Evolutionary conservation across 192 early-diverging fungal species (phyloP).

Genomic region (Coemansia sp.): DNA sequence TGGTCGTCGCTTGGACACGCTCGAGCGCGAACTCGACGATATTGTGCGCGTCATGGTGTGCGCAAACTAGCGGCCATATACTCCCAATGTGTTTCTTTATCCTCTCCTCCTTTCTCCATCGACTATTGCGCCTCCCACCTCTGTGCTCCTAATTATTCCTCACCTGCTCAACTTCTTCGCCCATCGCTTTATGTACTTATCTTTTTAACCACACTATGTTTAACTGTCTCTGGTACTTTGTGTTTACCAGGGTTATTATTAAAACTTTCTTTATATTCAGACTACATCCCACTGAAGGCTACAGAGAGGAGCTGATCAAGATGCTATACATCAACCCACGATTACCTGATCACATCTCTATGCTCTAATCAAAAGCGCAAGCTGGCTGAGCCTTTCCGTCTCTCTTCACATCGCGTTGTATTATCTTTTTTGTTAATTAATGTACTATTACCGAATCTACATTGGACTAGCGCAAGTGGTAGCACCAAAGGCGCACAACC

Average conservation of each 20-base stretch:
- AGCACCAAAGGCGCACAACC: background rate
- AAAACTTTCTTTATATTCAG: background rate
- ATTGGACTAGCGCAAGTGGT: constrained; percentile 3
- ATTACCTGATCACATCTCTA: background rate
- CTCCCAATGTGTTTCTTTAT: background rate
- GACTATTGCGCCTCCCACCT: background rate
- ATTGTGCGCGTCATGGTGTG: constrained; percentile 51
- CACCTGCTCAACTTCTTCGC: background rate
- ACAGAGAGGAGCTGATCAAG: too few relatives aligned
- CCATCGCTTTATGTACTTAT: background rate
- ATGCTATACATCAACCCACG: too few relatives aligned
- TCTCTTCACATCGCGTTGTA: background rate
- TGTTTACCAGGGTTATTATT: background rate
- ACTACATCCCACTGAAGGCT: background rate
- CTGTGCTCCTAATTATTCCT: constrained; percentile 1
- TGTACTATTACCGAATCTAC: constrained; percentile 10
- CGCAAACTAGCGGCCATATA: constrained; percentile 20
- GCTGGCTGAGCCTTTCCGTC: background rate
- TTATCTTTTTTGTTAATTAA: background rate
- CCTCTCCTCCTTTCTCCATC: background rate
- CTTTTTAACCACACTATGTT: too few relatives aligned
- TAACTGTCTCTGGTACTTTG: background rate
- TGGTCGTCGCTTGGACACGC: constrained; percentile 45
- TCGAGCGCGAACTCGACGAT: constrained; percentile 52
- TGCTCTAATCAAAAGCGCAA: background rate